phyloP scores from a whole-genome alignment of 129 eudicot species.

The Lonicera japonica region DNA sequence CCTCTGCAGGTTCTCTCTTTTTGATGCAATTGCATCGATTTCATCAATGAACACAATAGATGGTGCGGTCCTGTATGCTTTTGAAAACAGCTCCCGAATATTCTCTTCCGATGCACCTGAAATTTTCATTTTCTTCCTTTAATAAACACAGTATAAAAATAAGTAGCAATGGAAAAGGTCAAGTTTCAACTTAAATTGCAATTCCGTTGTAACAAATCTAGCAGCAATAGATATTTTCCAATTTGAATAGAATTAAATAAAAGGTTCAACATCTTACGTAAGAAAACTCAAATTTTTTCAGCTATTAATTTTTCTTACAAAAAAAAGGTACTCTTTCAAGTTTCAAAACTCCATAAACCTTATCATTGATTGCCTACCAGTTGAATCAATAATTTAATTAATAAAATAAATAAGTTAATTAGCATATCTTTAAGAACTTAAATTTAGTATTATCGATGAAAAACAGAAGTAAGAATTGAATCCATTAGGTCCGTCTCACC shows the following conservation, averaged over 20 bases:
- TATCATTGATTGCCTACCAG: too few relatives aligned
- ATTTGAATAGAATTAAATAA: background rate
- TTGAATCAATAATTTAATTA: too few relatives aligned
- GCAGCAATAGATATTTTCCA: background rate
- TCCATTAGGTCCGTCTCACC: too few relatives aligned
- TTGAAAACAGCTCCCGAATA: slow-evolving; percentile 70
- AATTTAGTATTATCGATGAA: too few relatives aligned
- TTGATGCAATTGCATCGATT: slow-evolving; percentile 93
- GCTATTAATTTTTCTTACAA: too few relatives aligned
- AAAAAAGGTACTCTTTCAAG: too few relatives aligned
- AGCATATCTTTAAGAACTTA: too few relatives aligned
- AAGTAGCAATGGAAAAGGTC: background rate
- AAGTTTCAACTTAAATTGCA: background rate
- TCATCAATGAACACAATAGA: slow-evolving; percentile 94
- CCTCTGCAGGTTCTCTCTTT: slow-evolving; percentile 71
- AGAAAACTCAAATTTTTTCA: too few relatives aligned
- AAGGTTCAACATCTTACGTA: background rate
- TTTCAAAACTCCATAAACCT: too few relatives aligned
- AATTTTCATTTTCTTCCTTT: background rate
- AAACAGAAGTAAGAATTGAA: too few relatives aligned
- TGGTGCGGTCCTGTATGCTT: slow-evolving; percentile 91
- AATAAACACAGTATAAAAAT: background rate
- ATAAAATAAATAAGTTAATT: too few relatives aligned
- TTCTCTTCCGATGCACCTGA: slow-evolving; percentile 97
- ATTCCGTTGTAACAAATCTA: background rate